Evolutionary conservation across 352 stramenopile genomes (phyloP).

Genomic region (Globisporangium cylindrosporum): DNA sequence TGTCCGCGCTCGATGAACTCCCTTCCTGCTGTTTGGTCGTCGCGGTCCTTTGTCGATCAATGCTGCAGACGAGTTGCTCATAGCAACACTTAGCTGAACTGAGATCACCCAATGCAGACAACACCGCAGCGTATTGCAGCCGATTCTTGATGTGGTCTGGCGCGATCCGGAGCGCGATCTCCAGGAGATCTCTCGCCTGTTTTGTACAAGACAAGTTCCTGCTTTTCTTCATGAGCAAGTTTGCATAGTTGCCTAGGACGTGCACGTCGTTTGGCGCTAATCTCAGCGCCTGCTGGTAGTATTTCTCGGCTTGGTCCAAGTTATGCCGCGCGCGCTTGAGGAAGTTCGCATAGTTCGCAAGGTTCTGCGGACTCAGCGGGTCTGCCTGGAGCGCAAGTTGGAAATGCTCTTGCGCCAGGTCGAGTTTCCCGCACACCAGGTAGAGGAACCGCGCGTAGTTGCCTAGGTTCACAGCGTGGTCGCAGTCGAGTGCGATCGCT

Average conservation of each 20-base stretch:
- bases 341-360: slow-evolving; percentile 36
- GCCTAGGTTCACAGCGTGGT: slow-evolving; percentile 31
- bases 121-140: slow-evolving; percentile 20
- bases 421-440: slow-evolving; percentile 15
- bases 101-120: slow-evolving; percentile 6
- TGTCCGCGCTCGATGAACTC: background rate
- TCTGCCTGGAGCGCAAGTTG: slow-evolving; percentile 24
- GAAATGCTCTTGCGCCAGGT: slow-evolving; percentile 25
- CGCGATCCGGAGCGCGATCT: slow-evolving; percentile 25
- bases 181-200: slow-evolving; percentile 19
- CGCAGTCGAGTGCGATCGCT: slow-evolving; percentile 26
- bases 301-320: slow-evolving; percentile 24
- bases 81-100: slow-evolving; percentile 9
- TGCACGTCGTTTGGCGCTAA: slow-evolving; percentile 22
- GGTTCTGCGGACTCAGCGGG: slow-evolving; percentile 18
- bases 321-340: slow-evolving; percentile 24
- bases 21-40: background rate
- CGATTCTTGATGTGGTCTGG: slow-evolving; percentile 20
- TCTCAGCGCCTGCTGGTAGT: slow-evolving; percentile 27
- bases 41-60: background rate
- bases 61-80: slow-evolving; percentile 13
- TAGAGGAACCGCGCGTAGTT: slow-evolving; percentile 45
- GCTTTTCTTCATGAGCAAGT: slow-evolving; percentile 22
- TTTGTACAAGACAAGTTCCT: no score
- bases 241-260: slow-evolving; percentile 30